Percentiles rank a stretch among this genome's conserved stretches.
These are phyloP conservation scores for Capsella bursapastoris DNA, from an alignment of 345 rosid genomes.

Conservation along the genomic window DNA sequence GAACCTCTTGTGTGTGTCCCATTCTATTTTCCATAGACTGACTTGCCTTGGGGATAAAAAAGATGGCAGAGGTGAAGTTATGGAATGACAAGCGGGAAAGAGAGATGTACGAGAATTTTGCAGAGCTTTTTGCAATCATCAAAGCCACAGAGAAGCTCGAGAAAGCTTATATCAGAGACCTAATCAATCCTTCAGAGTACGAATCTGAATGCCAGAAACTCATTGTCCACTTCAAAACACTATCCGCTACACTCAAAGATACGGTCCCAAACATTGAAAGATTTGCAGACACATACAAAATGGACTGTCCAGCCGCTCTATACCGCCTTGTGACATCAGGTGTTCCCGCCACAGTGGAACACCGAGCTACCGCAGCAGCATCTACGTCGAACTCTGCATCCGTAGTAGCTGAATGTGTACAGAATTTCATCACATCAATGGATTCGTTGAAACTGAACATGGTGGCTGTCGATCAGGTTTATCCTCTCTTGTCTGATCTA, in stretches of 20 bases:
- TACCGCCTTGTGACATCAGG: slow-evolving; percentile 86
- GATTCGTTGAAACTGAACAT: slow-evolving; percentile 86
- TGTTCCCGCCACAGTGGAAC: slow-evolving; percentile 96
- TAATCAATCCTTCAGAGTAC: slow-evolving; percentile 69
- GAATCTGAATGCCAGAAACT: slow-evolving; percentile 88
- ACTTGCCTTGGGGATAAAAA: not conserved
- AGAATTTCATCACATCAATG: slow-evolving; percentile 91
- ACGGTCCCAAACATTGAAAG: slow-evolving; percentile 78
- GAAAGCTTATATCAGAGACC: slow-evolving; percentile 82
- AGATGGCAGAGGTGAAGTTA: slow-evolving; percentile 77
- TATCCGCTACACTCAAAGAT: slow-evolving; percentile 77
- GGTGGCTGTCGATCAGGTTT: slow-evolving; percentile 94
- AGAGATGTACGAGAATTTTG: slow-evolving; percentile 95
- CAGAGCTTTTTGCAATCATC: slow-evolving; percentile 92
- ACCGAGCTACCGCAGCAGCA: slow-evolving; percentile 63
- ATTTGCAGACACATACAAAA: slow-evolving; percentile 89
- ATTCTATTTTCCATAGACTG: slow-evolving; percentile 61
- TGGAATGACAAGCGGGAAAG: slow-evolving; percentile 95
- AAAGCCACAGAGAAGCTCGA: slow-evolving; percentile 96
- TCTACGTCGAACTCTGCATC: slow-evolving; percentile 74
- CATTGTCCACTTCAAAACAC: slow-evolving; percentile 86
- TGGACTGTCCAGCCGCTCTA: slow-evolving; percentile 93
- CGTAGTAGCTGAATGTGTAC: slow-evolving; percentile 84
- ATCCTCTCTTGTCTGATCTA: slow-evolving; percentile 81
- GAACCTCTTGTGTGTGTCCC: slow-evolving; percentile 63